phyloP scores from a whole-genome alignment of 148 eudicot species.

The Chenopodium album region DNA sequence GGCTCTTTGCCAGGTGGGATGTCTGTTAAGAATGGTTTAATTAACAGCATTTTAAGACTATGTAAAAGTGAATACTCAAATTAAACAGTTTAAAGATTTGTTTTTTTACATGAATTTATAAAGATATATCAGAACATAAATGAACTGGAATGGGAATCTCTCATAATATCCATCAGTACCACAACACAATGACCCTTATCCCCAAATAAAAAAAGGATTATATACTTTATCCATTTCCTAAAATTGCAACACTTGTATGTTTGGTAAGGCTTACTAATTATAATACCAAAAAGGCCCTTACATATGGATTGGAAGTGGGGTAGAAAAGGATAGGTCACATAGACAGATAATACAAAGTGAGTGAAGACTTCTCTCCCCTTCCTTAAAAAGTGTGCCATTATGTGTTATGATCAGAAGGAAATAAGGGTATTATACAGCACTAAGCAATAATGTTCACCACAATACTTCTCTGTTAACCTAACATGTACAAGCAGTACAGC shows the following conservation, averaged over 20 bases:
- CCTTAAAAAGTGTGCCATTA: no score
- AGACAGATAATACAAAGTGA: no score
- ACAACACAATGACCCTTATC: background rate
- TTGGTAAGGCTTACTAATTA: no score
- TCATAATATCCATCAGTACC: background rate
- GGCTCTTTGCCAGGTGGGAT: constrained; percentile 82
- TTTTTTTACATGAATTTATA: background rate
- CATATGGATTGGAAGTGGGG: no score
- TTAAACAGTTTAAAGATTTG: background rate
- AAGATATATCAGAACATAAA: background rate
- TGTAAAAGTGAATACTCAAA: no score
- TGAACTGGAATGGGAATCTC: background rate
- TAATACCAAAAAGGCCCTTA: no score
- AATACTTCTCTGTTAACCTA: background rate
- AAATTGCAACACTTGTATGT: no score
- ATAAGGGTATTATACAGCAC: background rate
- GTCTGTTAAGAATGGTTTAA: constrained; percentile 41
- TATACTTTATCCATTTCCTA: no score
- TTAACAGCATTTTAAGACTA: background rate
- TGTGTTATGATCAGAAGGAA: no score
- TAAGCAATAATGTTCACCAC: background rate
- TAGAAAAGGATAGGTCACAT: no score
- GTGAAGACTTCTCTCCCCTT: no score
- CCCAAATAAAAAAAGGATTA: no score
- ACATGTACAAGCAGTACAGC: background rate